Evolutionary conservation across 352 stramenopile genomes (phyloP).

Genomic region (Pythium chondricola): DNA sequence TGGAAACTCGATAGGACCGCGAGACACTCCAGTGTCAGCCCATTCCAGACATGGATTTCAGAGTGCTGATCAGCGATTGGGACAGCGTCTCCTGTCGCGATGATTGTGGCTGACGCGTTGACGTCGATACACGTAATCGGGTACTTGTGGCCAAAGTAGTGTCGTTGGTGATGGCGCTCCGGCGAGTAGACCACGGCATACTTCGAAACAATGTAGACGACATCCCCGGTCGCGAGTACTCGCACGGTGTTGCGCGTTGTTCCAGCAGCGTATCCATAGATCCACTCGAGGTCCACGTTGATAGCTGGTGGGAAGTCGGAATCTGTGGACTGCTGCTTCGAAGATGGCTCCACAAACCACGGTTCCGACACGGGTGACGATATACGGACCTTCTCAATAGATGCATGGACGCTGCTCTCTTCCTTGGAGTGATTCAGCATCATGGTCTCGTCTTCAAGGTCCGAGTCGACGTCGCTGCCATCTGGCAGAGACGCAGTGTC

Average conservation of each 20-base stretch:
- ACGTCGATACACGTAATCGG: conserved; percentile 60
- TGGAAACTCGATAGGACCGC: conserved; percentile 63
- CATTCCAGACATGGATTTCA: conserved; percentile 74
- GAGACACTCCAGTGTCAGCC: conserved; percentile 56
- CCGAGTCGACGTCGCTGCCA: conserved; percentile 68
- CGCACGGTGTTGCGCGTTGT: conserved; percentile 41
- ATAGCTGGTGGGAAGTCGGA: conserved; percentile 41
- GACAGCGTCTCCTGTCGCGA: conserved; percentile 50
- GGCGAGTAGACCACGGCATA: conserved; percentile 72
- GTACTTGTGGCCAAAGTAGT: conserved; percentile 57
- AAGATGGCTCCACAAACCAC: conserved; percentile 47
- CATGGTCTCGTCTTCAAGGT: conserved; percentile 45
- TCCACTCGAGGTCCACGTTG: conserved; percentile 70
- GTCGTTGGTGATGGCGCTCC: conserved; percentile 50
- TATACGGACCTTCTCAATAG: no score
- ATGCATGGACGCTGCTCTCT: background rate
- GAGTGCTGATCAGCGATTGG: conserved; percentile 19
- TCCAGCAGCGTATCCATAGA: conserved; percentile 57
- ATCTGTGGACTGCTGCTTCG: background rate
- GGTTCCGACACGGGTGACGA: conserved; percentile 9
- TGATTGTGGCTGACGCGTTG: conserved; percentile 46
- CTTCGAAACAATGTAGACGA: conserved; percentile 70
- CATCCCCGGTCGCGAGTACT: conserved; percentile 43
- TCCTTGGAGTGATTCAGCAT: background rate
- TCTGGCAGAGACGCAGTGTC: conserved; percentile 57